A percentile compares a stretch with the other conserved stretches of the same genome.
Conservation (phyloP, 805 yeast genomes). For the Groenewaldozyma salmanticensis region DNA sequence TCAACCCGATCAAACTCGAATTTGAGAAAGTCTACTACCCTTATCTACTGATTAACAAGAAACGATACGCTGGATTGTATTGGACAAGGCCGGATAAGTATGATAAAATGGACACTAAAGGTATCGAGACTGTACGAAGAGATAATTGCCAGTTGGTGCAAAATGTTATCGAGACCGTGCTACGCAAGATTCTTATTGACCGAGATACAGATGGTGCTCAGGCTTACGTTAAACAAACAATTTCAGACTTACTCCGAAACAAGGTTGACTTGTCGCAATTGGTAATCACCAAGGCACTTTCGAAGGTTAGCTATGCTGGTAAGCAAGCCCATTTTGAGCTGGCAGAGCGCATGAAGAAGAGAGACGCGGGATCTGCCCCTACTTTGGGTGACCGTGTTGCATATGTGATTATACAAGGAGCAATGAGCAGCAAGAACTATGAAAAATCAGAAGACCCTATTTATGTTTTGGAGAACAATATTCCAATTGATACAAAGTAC, state of each 20-base stretch:
- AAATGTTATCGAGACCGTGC: constrained; percentile 84
- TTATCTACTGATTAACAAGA: constrained; percentile 84
- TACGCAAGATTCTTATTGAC: constrained; percentile 76
- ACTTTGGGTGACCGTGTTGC: constrained; percentile 97
- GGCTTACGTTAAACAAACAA: constrained; percentile 72
- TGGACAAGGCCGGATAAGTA: constrained; percentile 91
- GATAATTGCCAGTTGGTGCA: constrained; percentile 95
- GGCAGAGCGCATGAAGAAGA: constrained; percentile 89
- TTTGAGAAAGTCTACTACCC: constrained; percentile 97
- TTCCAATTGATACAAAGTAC: constrained; percentile 91
- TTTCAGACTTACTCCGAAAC: constrained; percentile 84
- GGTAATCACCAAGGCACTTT: constrained; percentile 86
- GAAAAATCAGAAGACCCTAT: constrained; percentile 97
- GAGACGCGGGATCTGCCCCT: constrained; percentile 98
- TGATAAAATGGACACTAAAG: constrained; percentile 97
- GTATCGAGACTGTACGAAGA: constrained; percentile 96
- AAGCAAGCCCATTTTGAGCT: constrained; percentile 96
- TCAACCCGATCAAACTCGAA: constrained; percentile 84
- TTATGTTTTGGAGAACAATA: constrained; percentile 80
- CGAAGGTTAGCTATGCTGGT: constrained; percentile 84
- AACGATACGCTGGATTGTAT: constrained; percentile 92
- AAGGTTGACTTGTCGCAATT: constrained; percentile 85
- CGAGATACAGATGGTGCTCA: constrained; percentile 82
- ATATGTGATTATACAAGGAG: constrained; percentile 78
- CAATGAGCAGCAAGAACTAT: constrained; percentile 74